These are phyloP conservation scores for Saturnispora silvae DNA, from an alignment of 805 yeast species.

Conservation along the genomic window DNA sequence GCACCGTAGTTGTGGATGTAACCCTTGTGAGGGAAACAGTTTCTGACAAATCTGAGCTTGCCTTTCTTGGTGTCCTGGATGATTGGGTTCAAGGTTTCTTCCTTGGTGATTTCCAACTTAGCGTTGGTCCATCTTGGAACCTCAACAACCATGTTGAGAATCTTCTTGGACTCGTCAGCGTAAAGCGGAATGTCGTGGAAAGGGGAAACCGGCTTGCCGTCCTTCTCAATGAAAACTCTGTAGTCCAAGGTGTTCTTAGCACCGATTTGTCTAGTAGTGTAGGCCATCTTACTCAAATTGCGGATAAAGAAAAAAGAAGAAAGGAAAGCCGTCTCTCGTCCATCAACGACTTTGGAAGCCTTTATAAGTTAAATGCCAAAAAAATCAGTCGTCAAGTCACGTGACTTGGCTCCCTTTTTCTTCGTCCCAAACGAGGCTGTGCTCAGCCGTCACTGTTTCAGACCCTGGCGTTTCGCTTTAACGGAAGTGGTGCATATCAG, in stretches of 20 bases:
- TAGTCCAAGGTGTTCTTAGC: constrained; percentile 92
- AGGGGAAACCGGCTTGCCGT: constrained; percentile 90
- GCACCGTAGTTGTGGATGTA: constrained; percentile 98
- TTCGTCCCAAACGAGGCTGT: too few relatives aligned
- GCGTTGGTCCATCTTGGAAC: constrained; percentile 99
- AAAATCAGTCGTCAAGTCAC: constrained; percentile 4
- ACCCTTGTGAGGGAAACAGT: constrained; percentile 98
- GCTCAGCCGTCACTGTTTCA: too few relatives aligned
- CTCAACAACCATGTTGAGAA: constrained; percentile 76
- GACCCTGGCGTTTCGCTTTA: too few relatives aligned
- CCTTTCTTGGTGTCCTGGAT: constrained; percentile 97
- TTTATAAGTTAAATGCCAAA: too few relatives aligned
- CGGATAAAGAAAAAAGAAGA: not conserved
- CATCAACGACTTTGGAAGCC: not conserved
- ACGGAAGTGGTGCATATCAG: too few relatives aligned
- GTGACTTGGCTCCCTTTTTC: not conserved
- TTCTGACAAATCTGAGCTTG: constrained; percentile 87
- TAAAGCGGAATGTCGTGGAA: constrained; percentile 91
- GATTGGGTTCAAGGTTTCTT: constrained; percentile 78
- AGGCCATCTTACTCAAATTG: constrained; percentile 39
- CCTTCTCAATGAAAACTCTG: constrained; percentile 84
- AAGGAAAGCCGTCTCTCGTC: not conserved
- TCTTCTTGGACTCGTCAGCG: constrained; percentile 86
- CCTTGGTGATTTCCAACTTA: constrained; percentile 89
- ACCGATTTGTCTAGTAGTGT: constrained; percentile 87